Conservation (phyloP, 306 rosid species). For the Vicia villosa region DNA sequence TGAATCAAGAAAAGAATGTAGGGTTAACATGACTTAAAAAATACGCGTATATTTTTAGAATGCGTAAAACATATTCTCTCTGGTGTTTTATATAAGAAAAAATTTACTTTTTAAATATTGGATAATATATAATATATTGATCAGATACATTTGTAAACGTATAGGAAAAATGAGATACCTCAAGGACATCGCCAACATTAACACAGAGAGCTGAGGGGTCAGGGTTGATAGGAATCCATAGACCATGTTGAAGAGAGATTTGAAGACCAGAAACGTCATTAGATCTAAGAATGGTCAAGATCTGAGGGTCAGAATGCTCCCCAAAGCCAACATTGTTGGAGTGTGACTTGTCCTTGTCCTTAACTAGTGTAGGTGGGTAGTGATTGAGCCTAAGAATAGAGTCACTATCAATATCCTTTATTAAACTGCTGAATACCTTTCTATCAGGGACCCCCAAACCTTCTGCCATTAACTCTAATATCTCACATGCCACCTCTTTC, state of each 20-base stretch:
- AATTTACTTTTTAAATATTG: no score
- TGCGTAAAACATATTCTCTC: neutral
- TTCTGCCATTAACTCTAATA: constrained; percentile 71
- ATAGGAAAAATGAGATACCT: constrained; percentile 40
- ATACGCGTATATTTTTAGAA: neutral
- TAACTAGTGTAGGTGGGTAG: constrained; percentile 56
- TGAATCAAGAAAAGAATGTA: constrained; percentile 6
- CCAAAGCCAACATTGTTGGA: constrained; percentile 59
- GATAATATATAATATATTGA: no score
- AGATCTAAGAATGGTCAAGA: constrained; percentile 71
- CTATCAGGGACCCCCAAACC: constrained; percentile 64
- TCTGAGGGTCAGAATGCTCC: constrained; percentile 94
- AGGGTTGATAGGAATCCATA: constrained; percentile 74
- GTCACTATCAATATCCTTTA: constrained; percentile 65
- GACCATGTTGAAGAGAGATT: constrained; percentile 55
- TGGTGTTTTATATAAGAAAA: no score
- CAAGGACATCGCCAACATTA: constrained; percentile 75
- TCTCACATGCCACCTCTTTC: constrained; percentile 65
- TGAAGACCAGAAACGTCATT: constrained; percentile 85
- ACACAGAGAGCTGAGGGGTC: constrained; percentile 76
- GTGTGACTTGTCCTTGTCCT: constrained; percentile 36
- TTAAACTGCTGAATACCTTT: constrained; percentile 55
- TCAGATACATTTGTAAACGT: no score
- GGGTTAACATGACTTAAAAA: neutral
- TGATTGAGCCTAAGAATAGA: constrained; percentile 76